These are phyloP conservation scores for Darksidea phi DNA, from an alignment of 495 filamentous ascomycete genomes.

Conservation along the genomic window DNA sequence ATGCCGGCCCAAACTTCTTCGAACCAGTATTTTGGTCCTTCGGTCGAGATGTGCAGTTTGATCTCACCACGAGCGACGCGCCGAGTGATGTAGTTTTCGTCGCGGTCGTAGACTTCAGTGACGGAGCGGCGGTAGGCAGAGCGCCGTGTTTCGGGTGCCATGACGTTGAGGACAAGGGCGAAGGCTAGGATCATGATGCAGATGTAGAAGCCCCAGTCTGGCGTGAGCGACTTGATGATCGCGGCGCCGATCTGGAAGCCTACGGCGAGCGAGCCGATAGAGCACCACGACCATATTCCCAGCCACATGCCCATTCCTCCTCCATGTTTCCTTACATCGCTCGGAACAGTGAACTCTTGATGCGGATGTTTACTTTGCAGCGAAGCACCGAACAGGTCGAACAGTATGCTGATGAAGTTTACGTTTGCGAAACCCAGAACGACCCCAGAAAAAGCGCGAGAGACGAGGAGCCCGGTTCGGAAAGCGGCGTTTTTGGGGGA, in stretches of 20 bases:
- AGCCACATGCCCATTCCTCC: conserved; percentile 77
- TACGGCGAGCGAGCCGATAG: conserved; percentile 62
- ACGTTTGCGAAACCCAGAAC: conserved; percentile 71
- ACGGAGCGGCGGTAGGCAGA: conserved; percentile 64
- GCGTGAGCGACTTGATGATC: conserved; percentile 59
- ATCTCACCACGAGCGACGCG: conserved; percentile 68
- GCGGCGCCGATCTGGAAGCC: conserved; percentile 68
- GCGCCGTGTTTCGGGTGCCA: conserved; percentile 64
- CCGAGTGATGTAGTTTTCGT: conserved; percentile 51
- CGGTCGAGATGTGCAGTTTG: conserved; percentile 67
- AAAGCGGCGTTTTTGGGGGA: conserved; percentile 58
- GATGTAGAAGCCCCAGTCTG: conserved; percentile 73
- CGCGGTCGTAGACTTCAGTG: conserved; percentile 58
- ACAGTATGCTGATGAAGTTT: conserved; percentile 67
- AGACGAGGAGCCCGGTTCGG: conserved; percentile 59
- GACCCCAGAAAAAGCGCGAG: conserved; percentile 62
- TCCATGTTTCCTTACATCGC: conserved; percentile 66
- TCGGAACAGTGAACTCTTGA: conserved; percentile 62
- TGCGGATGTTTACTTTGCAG: conserved; percentile 69
- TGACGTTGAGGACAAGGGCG: conserved; percentile 62
- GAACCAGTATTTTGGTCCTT: conserved; percentile 69
- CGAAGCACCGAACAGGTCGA: conserved; percentile 72
- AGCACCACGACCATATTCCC: conserved; percentile 73
- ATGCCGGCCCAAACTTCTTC: conserved; percentile 71
- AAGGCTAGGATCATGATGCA: conserved; percentile 60